Base-by-base conservation (phyloP, 2,329 filamentous ascomycete genomes). In the Emmonsiellopsis sp. region DNA sequence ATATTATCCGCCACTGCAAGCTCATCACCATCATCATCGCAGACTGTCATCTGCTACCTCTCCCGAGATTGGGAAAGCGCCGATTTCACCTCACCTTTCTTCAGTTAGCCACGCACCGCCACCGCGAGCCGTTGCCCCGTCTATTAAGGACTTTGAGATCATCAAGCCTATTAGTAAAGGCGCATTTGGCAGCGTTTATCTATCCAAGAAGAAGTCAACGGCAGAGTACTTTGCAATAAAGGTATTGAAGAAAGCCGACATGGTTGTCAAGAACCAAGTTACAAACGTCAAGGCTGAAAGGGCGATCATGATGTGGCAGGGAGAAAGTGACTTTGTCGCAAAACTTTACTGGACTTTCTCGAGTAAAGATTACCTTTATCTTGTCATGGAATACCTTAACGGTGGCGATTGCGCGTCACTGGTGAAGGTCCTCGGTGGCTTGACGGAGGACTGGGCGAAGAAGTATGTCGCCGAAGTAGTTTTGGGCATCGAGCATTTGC, bases 231-330 rank as follows among this genome's bases (percentile, higher is more conserved):
- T 92, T 68, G 93, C 93, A 8, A 97, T 98, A 74, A 98, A 98
- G 67, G 93, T 97, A 1, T 71, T 98, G 55, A 97, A 97, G 68
- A 98, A 98, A 72, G 91, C 93, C n/a, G 93, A 98, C 75, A 98
- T 98, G 93, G 89, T 98, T 57, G 93, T 93, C 57, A 98, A 98
- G 72, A 98, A 98, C 68, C 93, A 98, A 68, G 91, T 98, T 61
- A 95, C 93, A 61, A 98, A 98, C 65, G 93, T 98, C 64, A 97
- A 98, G 71, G 93, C 94, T 7, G 93, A 98, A 71, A 83, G 93
- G 60, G 94, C 94, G 21, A 98, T 98, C 66, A 97, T 98, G 93
- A 98, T 98, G 93, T 97, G 93, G 88, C 93, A 98, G 73, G 93
- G 93, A 21, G 90, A 97, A 70, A 98, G 94, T 68, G 93, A 98